These are phyloP conservation scores for Crotalaria pallida DNA, from an alignment of 306 rosid species.

Conservation along the genomic window DNA sequence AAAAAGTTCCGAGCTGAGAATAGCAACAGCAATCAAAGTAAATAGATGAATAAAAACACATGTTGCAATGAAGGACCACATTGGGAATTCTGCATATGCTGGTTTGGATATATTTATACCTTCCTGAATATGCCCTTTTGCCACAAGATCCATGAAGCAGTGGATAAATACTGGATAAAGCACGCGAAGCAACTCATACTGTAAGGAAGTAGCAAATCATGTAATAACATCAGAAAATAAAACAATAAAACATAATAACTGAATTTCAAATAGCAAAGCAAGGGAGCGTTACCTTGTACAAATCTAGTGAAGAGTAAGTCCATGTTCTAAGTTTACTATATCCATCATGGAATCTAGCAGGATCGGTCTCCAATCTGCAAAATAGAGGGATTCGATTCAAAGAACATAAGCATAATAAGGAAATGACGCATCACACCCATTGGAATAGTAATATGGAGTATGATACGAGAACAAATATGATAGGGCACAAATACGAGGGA, in stretches of 20 bases:
- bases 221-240: background rate
- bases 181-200: constrained; percentile 95
- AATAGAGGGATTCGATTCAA: background rate
- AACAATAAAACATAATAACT: background rate
- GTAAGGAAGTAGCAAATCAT: constrained; percentile 24
- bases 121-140: constrained; percentile 89
- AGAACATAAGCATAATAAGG: background rate
- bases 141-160: constrained; percentile 96
- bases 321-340: constrained; percentile 82
- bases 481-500: too few relatives aligned
- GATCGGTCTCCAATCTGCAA: constrained; percentile 67
- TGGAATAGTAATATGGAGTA: background rate
- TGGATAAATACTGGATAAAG: constrained; percentile 95
- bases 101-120: constrained; percentile 33
- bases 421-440: background rate
- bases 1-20: constrained; percentile 71
- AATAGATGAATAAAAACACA: constrained; percentile 9
- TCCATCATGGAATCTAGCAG: constrained; percentile 71
- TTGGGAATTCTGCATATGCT: background rate
- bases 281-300: constrained; percentile 56
- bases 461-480: too few relatives aligned
- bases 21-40: constrained; percentile 16
- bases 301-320: constrained; percentile 74
- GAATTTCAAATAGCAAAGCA: background rate
- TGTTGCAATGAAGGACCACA: background rate